Base-by-base conservation (phyloP, 2,329 filamentous ascomycete species). In the Calonectria pauciramosa region DNA sequence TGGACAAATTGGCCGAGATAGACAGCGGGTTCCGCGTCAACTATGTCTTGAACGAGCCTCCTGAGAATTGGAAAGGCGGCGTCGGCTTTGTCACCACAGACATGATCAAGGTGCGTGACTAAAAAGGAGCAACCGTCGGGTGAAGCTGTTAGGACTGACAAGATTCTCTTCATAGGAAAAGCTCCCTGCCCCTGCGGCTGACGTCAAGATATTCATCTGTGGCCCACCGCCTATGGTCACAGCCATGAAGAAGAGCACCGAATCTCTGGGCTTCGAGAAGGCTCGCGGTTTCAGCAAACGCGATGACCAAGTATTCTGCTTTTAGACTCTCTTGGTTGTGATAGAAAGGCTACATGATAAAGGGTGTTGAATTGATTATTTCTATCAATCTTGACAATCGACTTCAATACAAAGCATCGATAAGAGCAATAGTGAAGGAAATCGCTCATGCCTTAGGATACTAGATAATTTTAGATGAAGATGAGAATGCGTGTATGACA, bases 281-380 rank as follows among this genome's bases (percentile, higher is more conserved):
- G 94, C 96, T 47, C 91, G 93, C 74, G 95, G 96, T 38, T 96
- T 98, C 80, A 98, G 96, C 92, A 99, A 98, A 91, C 92, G 98
- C 70, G 94, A 96, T 83, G 96, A 99, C 86, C 96, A 98, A 86
- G 95, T 99, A 79, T 99, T 99, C 88, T 95, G 95, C 83, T 99
- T 99, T 87, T 87, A 84, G 49, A n/a, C 11, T 20, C 8, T 59
- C 20, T 7, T 13, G 7, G 9, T n/a, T n/a, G 20, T 20, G 28
- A 18, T 13, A 18, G 4, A n/a, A 16, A 28, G 26, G 8, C 1
- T 16, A 28, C 4, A 14, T 18, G 23, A 11, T 4, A 52, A 14
- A n/a, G n/a, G n/a, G n/a, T n/a, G n/a, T n/a, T n/a, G n/a, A n/a
- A n/a, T n/a, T n/a, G n/a, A n/a, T n/a, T n/a, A n/a, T n/a, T n/a